Evolutionary conservation across 2,329 filamentous ascomycete genomes (phyloP), one percentile per base, ranked within the genome.

Genomic region (Lojkania enalia): DNA sequence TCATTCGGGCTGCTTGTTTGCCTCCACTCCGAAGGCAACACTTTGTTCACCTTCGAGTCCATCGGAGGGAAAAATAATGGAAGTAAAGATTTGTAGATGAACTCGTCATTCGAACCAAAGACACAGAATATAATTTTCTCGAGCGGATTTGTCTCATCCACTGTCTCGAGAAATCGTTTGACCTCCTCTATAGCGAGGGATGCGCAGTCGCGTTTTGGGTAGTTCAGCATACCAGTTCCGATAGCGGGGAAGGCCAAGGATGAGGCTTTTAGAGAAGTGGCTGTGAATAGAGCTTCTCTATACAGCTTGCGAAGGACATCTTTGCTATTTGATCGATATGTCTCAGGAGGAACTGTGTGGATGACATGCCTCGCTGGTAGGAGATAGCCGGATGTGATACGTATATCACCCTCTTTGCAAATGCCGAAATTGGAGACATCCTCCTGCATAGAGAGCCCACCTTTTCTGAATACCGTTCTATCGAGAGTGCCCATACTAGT

Each of bases 211-310:
- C 54, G 55, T 14, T 44, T 31, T 12, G 64, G 65, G 33, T 61
- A 65, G 5, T 55, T 59, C 3, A 64, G 49, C 49, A 50, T 52
- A 0, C 64, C 66, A 1, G 61, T 67, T 13, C 66, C 65, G 18
- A 70, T 62, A 6, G 58, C 44, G 2, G 66, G 65, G 20, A 70
- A 61, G 1, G 63, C 66, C 11, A 70, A 51, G 1, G 63, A 66
- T 4, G 54, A 55, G 11, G 63, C 63, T 30, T 53, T 45, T 27
- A 69, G 23, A 12, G 51, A 48, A 2, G 47, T 50, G 1, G 65
- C 60, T 13, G 42, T 57, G 11, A 55, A 48, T 4, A 69, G 41
- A 2, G 66, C 46, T 23, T 62, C 55, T 9, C 57, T 55, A 35
- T 67, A 69, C 6, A 67, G 53, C 20, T 58, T 53, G 7, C 63